These are phyloP conservation scores for Prorocentrum cordatum DNA, from an alignment of 169 alveolate genomes.

Conservation along the genomic window DNA sequence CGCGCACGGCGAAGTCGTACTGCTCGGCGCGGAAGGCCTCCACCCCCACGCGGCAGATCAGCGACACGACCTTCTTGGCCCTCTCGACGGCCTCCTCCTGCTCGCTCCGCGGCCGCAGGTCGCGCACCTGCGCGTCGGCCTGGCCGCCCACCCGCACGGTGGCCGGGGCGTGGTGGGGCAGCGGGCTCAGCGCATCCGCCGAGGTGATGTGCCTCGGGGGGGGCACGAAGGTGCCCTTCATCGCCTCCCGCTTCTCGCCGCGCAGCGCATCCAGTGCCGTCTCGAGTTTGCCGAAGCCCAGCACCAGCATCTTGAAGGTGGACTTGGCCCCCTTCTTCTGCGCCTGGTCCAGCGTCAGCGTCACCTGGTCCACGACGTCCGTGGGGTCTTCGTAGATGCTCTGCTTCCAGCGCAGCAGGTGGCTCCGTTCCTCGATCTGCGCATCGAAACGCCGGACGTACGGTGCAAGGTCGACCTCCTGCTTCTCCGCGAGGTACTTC, in stretches of 20 bases:
- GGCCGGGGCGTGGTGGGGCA: conserved; percentile 51
- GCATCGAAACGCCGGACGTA: conserved; percentile 45
- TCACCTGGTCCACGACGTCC: conserved; percentile 27
- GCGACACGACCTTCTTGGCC: conserved; percentile 2
- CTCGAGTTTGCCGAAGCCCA: conserved; percentile 32
- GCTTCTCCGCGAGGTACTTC: neutral
- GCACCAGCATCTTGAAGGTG: conserved; percentile 20
- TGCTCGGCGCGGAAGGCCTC: conserved; percentile 43
- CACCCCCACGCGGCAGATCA: conserved; percentile 6
- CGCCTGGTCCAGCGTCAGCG: conserved; percentile 33
- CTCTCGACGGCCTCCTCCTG: neutral
- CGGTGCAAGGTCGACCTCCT: neutral
- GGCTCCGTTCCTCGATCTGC: neutral
- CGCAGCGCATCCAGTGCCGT: neutral
- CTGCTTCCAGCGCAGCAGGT: conserved; percentile 35
- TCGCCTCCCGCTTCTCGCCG: neutral
- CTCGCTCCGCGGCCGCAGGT: neutral
- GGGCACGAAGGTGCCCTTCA: conserved; percentile 22
- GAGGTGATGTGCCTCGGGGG: conserved; percentile 20
- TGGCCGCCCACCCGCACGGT: conserved; percentile 19
- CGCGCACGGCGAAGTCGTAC: conserved; percentile 16
- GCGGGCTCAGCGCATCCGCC: neutral
- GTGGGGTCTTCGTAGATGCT: conserved; percentile 45
- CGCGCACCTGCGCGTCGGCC: neutral
- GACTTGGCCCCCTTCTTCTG: conserved; percentile 3